phyloP scores from a whole-genome alignment of 192 early-diverging fungal species.

The Phlyctochytrium arcticum region DNA sequence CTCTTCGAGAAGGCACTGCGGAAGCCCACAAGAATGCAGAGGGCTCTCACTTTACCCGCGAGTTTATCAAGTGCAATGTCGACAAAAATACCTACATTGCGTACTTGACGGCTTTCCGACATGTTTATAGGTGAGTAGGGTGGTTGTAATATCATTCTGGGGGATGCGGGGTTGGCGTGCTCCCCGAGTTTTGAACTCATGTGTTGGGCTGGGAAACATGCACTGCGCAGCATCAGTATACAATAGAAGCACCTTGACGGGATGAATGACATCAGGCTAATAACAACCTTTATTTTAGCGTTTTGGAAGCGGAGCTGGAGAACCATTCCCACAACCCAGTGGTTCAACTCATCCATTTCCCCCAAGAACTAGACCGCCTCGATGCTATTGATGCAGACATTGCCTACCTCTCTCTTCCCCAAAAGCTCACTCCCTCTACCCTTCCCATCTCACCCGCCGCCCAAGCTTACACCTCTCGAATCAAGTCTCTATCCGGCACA shows the following conservation, averaged over 20 bases:
- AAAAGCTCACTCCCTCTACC: background rate
- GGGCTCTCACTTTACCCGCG: background rate
- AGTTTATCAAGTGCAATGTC: background rate
- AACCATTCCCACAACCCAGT: background rate
- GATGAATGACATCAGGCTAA: no score
- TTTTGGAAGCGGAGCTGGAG: background rate
- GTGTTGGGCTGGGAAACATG: no score
- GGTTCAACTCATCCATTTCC: background rate
- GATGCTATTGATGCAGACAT: background rate
- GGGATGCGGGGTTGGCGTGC: no score
- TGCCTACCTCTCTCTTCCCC: background rate
- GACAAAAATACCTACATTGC: background rate
- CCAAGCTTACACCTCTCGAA: background rate
- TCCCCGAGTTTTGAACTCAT: no score
- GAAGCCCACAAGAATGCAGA: background rate
- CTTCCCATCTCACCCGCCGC: background rate
- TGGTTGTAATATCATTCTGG: no score
- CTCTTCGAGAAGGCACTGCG: background rate
- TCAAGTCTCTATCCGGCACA: background rate
- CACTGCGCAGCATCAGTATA: no score
- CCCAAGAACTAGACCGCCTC: background rate
- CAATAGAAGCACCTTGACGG: no score
- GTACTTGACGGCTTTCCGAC: background rate
- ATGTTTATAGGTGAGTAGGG: background rate
- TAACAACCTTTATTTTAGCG: background rate